Base-by-base conservation (phyloP, 148 eudicot species). In the Rhododendron henanense region DNA sequence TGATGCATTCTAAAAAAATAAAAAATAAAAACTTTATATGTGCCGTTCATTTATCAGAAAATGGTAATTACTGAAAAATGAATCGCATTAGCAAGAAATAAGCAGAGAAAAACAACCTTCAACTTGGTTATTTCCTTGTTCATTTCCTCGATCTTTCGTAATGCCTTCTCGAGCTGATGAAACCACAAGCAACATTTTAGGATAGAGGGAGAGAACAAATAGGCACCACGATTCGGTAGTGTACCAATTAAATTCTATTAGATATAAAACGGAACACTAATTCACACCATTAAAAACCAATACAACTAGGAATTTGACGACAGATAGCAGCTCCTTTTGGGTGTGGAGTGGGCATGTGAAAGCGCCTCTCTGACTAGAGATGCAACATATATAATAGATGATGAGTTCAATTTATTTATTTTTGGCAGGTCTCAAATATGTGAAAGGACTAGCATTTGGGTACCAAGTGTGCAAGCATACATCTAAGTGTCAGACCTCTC, bases 71-170 rank as follows among this genome's bases (percentile, higher is more conserved):
- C 18, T 23, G 3, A 23, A 61, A 21, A 25, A 61, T 25, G 13
- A 71, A 55, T 25, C 8, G 53, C 23, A 78, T 18, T 75, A 71
- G 53, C 39, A 78, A 89, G n/a, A 79, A n/a, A 81, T n/a, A 5
- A 48, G 50, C 31, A 1, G 35, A 84, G 65, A 57, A 31, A 25
- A 75, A 81, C 41, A 16, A 96, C 98, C 95, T 90, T 89, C 79
- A 94, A 81, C 83, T 88, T 91, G 79, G 88, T 91, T 74, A 96
- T 41, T 79, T 94, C 98, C 88, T 90, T 90, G 90, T 92, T 92
- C 50, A 91, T 84, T 61, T 86, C 91, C 48, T 92, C 90, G 48
- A 91, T 83, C 81, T 85, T 93, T 10, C 44, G 35, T 80, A 88
- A 88, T 28, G 90, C 89, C 84, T 90, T 93, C 84, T 86, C 73